phyloP scores from a whole-genome alignment of 2,329 filamentous ascomycete genomes.

The Cladorrhinum sp. region DNA sequence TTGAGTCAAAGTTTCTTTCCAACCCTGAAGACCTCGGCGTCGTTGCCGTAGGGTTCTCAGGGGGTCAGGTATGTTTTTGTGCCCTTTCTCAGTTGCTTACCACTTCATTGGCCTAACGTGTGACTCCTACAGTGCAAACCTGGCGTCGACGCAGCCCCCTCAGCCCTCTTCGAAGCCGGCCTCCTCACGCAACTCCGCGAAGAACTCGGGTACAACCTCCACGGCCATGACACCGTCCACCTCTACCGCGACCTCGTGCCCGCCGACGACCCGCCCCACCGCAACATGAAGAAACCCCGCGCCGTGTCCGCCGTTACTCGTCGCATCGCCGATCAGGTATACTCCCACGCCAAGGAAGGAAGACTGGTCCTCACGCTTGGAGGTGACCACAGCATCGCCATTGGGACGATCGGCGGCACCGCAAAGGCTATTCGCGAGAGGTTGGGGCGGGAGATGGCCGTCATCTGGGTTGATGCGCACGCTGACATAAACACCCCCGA shows the following conservation, averaged over 20 bases:
- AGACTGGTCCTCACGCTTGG: slow-evolving; percentile 89
- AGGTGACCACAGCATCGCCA: slow-evolving; percentile 94
- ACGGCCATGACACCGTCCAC: slow-evolving; percentile 80
- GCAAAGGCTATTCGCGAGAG: slow-evolving; percentile 84
- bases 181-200: slow-evolving; percentile 78
- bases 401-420: slow-evolving; percentile 85
- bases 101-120: neutral
- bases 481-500: slow-evolving; percentile 97
- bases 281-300: slow-evolving; percentile 90
- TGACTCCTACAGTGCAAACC: slow-evolving; percentile 67
- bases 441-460: slow-evolving; percentile 76
- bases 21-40: slow-evolving; percentile 79
- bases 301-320: slow-evolving; percentile 82
- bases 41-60: slow-evolving; percentile 93
- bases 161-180: slow-evolving; percentile 83
- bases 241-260: slow-evolving; percentile 75
- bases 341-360: slow-evolving; percentile 77
- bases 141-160: slow-evolving; percentile 87
- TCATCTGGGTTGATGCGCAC: slow-evolving; percentile 99
- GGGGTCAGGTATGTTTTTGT: slow-evolving; percentile 71
- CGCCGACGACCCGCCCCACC: slow-evolving; percentile 69
- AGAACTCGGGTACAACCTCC: slow-evolving; percentile 84
- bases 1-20: slow-evolving; percentile 72
- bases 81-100: neutral
- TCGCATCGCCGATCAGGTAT: slow-evolving; percentile 78